These are phyloP conservation scores for Phytophthora quininea DNA, from an alignment of 352 stramenopile genomes.

Conservation along the genomic window DNA sequence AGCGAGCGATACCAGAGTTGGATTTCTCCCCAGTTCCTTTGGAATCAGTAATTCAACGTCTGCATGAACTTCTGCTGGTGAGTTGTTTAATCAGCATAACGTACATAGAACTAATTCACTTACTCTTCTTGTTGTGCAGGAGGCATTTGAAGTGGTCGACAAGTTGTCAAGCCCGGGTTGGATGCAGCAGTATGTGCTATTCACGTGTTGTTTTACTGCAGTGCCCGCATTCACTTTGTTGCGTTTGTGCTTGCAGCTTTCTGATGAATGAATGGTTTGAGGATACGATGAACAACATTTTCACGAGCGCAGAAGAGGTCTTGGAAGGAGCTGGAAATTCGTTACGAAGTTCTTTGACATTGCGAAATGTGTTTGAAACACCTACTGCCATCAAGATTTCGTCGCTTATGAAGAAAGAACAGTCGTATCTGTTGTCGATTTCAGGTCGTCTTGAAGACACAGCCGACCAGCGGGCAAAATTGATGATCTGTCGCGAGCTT, in stretches of 20 bases:
- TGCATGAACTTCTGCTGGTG: conserved; percentile 34
- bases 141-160: conserved; percentile 34
- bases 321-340: conserved; percentile 4
- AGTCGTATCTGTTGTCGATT: conserved; percentile 16
- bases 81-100: background rate
- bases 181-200: conserved; percentile 35
- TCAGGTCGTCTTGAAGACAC: conserved; percentile 21
- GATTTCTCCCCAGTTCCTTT: conserved; percentile 48
- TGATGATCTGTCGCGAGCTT: conserved; percentile 26
- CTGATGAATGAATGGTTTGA: conserved; percentile 34
- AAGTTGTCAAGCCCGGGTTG: conserved; percentile 42
- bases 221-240: background rate
- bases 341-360: conserved; percentile 13
- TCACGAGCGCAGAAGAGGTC: conserved; percentile 9
- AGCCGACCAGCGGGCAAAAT: conserved; percentile 18
- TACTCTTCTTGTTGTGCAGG: conserved; percentile 16
- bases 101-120: too few species aligned
- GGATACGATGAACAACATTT: conserved; percentile 14
- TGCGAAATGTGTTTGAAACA: conserved; percentile 15
- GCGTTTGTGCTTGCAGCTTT: conserved; percentile 15
- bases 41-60: conserved; percentile 15
- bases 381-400: conserved; percentile 5
- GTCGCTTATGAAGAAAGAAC: conserved; percentile 17
- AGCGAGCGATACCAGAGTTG: conserved; percentile 52
- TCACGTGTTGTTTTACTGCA: background rate